Percentiles rank a stretch among this genome's conserved stretches.
phyloP scores from a whole-genome alignment of 2,329 filamentous ascomycete genomes.

The Lachnellula hyalina region DNA sequence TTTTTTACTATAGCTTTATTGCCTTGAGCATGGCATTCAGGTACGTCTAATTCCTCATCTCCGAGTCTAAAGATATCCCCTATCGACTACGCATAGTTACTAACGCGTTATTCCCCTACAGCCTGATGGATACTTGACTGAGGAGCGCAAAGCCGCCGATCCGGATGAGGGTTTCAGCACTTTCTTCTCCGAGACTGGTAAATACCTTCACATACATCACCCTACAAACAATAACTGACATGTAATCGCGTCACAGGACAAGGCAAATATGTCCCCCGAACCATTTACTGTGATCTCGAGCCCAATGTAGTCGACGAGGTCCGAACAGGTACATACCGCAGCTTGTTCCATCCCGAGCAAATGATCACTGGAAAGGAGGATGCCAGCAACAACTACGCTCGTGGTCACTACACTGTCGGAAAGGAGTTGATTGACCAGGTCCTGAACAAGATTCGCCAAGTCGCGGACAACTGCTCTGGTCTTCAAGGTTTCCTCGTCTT shows the following conservation, averaged over 20 bases:
- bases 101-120: conserved; percentile 41
- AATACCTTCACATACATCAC: conserved; percentile 25
- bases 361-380: conserved; percentile 99
- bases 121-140: conserved; percentile 98
- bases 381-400: conserved; percentile 99
- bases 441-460: conserved; percentile 93
- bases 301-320: conserved; percentile 99
- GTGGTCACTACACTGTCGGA: conserved; percentile 98
- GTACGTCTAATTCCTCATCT: conserved; percentile 49
- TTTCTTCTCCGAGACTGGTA: conserved; percentile 99
- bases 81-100: conserved; percentile 10
- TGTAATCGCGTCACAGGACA: conserved; percentile 56
- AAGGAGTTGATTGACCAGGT: conserved; percentile 99
- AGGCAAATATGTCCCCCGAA: conserved; percentile 97
- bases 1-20: conserved; percentile 73
- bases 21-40: conserved; percentile 99
- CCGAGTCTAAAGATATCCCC: background rate
- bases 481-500: conserved; percentile 99
- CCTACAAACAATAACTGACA: conserved; percentile 26
- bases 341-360: conserved; percentile 96
- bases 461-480: conserved; percentile 96
- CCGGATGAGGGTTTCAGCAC: conserved; percentile 98
- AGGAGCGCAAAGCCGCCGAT: conserved; percentile 90
- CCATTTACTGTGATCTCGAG: conserved; percentile 99
- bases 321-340: conserved; percentile 93